A percentile compares a stretch with the other conserved stretches of the same genome.
phyloP scores from a whole-genome alignment of 2,329 filamentous ascomycete species.

The Cryoendolithus antarcticus region DNA sequence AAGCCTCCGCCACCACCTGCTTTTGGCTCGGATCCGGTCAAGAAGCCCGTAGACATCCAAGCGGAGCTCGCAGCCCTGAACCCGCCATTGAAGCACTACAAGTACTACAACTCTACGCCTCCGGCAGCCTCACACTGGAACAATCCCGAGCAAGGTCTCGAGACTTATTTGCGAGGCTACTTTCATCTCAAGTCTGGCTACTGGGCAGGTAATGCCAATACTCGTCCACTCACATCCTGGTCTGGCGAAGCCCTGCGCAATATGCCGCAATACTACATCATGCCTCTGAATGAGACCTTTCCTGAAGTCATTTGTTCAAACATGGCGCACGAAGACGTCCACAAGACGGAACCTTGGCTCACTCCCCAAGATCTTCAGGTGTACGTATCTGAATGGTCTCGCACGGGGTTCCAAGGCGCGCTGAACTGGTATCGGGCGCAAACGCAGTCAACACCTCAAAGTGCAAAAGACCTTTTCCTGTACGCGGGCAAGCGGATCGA shows the following conservation, averaged over 20 bases:
- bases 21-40: conserved; percentile 31
- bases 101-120: conserved; percentile 49
- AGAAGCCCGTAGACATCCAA: conserved; percentile 36
- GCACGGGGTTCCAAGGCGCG: conserved; percentile 53
- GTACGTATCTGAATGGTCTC: conserved; percentile 48
- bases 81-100: conserved; percentile 54
- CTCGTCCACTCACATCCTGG: conserved; percentile 44
- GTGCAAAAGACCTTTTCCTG: conserved; percentile 40
- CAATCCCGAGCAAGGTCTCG: conserved; percentile 39
- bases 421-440: conserved; percentile 56
- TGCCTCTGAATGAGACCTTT: conserved; percentile 48
- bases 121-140: conserved; percentile 37
- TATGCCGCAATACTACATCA: conserved; percentile 58
- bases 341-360: conserved; percentile 42
- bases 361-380: conserved; percentile 44
- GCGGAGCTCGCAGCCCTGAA: conserved; percentile 40
- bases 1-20: conserved; percentile 40
- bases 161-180: conserved; percentile 53
- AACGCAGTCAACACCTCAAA: conserved; percentile 34
- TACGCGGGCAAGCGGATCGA: conserved; percentile 50
- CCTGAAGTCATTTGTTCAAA: conserved; percentile 42
- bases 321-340: conserved; percentile 41
- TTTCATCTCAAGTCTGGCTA: conserved; percentile 56
- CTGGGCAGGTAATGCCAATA: conserved; percentile 39
- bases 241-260: conserved; percentile 43